Base-by-base conservation (phyloP, 495 filamentous ascomycete genomes). In the Margaritispora aquatica region DNA sequence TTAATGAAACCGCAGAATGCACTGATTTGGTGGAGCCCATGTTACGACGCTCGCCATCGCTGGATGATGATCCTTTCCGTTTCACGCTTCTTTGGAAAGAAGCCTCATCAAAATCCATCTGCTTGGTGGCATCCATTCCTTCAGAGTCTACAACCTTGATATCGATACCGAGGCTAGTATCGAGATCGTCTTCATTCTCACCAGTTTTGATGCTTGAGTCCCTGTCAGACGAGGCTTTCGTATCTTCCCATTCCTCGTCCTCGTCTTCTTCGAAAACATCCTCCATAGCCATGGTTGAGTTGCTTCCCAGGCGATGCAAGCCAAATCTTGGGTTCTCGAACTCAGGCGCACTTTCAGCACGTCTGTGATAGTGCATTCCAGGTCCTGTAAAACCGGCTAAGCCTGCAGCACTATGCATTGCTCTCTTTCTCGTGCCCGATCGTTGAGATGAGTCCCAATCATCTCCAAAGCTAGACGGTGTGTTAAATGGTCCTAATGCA, bases 221-320 rank as follows among this genome's bases (percentile, higher is more conserved):
- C n/a, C 74, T 74, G 24, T 77, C 68, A 17, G 72, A 70, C 49
- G 67, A 70, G 50, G 69, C 66, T 56, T 71, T 68, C 31, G 70
- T 73, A 31, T 70, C 64, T 36, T 73, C 69, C 50, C 71, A 75
- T 29, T 77, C 72, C 4, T 84, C 84, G 58, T 96, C 89, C 62
- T 96, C 94, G 54, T 98, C 94, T 71, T 96, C 94, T 68, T 96
- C 91, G 61, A 96, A 96, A 4, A 96, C 94, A 71, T 97, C 94
- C 22, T 88, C 87, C 79, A 90, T 84, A 20, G 87, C 87, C 80
- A 90, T 85, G 3, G 84, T 84, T 0, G 84, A 86, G 64, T 79
- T 85, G 68, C 79, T 87, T 49, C 76, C 83, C 51, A 84, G 78
- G 41, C 77, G 77, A 53, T 79, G 75, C 58, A 83, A 74, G 13